Evolutionary conservation across 306 rosid species (phyloP).

Genomic region (Fragaria ananassa): DNA sequence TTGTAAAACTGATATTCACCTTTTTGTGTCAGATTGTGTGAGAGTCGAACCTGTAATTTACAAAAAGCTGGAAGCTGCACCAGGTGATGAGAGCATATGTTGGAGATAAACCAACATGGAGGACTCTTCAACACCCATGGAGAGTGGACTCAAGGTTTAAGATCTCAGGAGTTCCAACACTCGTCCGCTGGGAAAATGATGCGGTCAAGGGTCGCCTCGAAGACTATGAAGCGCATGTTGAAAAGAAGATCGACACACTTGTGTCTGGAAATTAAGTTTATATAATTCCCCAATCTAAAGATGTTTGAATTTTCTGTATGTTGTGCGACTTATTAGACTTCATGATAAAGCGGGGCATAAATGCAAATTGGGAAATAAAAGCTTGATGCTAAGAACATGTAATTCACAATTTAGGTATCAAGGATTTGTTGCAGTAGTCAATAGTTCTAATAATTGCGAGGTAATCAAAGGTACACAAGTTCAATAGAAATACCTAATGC

Average conservation of each 20-base stretch:
- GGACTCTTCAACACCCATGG: slow-evolving; percentile 78
- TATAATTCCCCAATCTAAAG: neutral
- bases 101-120: slow-evolving; percentile 88
- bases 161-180: slow-evolving; percentile 78
- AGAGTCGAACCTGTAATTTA: slow-evolving; percentile 84
- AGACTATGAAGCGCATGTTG: slow-evolving; percentile 81
- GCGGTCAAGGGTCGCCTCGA: slow-evolving; percentile 65
- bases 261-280: slow-evolving; percentile 42
- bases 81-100: slow-evolving; percentile 71
- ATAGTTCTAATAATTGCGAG: neutral
- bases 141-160: slow-evolving; percentile 71
- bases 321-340: neutral
- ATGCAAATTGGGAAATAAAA: neutral
- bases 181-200: slow-evolving; percentile 70
- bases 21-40: slow-evolving; percentile 60
- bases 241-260: slow-evolving; percentile 62
- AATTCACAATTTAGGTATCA: neutral
- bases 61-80: slow-evolving; percentile 63
- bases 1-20: neutral
- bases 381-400: neutral
- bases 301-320: neutral
- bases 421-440: neutral
- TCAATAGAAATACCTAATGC: neutral
- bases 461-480: neutral
- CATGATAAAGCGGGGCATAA: neutral